Base-by-base conservation (phyloP, 495 filamentous ascomycete genomes). In the Podospora fimiseda region DNA sequence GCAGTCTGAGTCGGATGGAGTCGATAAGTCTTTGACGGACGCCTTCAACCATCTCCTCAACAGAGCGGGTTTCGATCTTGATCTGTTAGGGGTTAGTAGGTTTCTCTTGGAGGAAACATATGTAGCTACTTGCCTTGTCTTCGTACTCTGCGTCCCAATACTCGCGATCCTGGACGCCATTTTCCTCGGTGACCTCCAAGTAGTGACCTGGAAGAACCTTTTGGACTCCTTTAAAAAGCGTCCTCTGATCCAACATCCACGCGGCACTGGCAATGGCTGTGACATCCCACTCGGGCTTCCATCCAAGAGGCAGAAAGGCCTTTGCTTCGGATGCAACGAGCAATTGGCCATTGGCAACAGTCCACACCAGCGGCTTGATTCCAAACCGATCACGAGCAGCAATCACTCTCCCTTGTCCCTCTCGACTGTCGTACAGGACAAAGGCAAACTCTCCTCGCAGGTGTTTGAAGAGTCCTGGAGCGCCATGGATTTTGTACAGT, bases 311-410 rank as follows among this genome's bases (percentile, higher is more conserved):
- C 33, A 76, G 48, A 50, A 80, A 75, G 5, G 62, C 69, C 51
- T 80, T 80, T 48, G 67, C 68, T 45, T 80, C 74, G 0, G 73
- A 59, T 3, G 69, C 70, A 0, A 77, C 46, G 3, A 75, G 53
- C 8, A 79, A 46, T 48, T 58, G 52, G n/a, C 55, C 60, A 8
- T 67, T 58, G 0, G 59, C 44, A 9, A 69, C 49, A 0, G 74
- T 79, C 62, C 70, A 80, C 48, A 73, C 74, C 0, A 81, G 60
- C 23, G 76, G 76, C 58, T 80, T 79, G 52, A 81, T 73, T 1
- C 78, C 76, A 61, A 74, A 80, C 2, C 78, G 71, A 54, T 78
- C 77, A 33, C 75, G 61, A 8, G 71, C 71, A 5, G 72, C 70
- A 33, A 79, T 60, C 37, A 79, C 68, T 33, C 27, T 33, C 11